Percentiles rank a stretch among this genome's conserved stretches.
These are phyloP conservation scores for Candida cerambycidarum DNA, from an alignment of 805 yeast species.

Conservation along the genomic window DNA sequence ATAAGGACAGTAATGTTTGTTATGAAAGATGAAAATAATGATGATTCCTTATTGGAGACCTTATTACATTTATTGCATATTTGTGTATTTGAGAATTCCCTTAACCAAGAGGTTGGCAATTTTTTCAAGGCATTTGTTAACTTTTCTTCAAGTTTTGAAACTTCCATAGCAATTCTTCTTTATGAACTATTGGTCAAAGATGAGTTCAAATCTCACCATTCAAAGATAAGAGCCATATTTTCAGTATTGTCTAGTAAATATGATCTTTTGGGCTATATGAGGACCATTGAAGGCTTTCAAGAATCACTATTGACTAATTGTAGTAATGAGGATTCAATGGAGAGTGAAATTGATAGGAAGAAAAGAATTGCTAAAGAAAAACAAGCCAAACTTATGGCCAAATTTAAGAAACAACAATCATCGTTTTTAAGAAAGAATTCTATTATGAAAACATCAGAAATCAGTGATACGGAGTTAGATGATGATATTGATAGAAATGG, in stretches of 20 bases:
- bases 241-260: conserved; percentile 26
- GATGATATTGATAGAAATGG: conserved; percentile 33
- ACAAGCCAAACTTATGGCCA: conserved; percentile 70
- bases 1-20: conserved; percentile 48
- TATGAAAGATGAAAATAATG: conserved; percentile 34
- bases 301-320: conserved; percentile 20
- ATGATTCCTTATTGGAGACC: conserved; percentile 59
- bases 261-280: conserved; percentile 20
- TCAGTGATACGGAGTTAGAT: conserved; percentile 44
- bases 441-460: conserved; percentile 23
- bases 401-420: conserved; percentile 75
- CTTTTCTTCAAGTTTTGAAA: conserved; percentile 27
- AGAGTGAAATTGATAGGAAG: conserved; percentile 53
- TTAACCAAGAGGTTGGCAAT: conserved; percentile 30
- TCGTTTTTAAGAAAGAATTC: conserved; percentile 61
- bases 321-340: conserved; percentile 17
- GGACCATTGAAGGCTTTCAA: conserved; percentile 25
- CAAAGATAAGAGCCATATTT: conserved; percentile 60
- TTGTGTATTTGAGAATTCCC: conserved; percentile 34
- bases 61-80: conserved; percentile 69
- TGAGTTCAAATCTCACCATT: conserved; percentile 42
- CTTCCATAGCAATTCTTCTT: conserved; percentile 39
- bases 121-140: conserved; percentile 31
- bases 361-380: conserved; percentile 69
- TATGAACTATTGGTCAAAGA: conserved; percentile 42